A percentile compares a stretch with the other conserved stretches of the same genome.
phyloP scores from a whole-genome alignment of 768 basidiomycete genomes.

The Pleurotus cornucopiae region DNA sequence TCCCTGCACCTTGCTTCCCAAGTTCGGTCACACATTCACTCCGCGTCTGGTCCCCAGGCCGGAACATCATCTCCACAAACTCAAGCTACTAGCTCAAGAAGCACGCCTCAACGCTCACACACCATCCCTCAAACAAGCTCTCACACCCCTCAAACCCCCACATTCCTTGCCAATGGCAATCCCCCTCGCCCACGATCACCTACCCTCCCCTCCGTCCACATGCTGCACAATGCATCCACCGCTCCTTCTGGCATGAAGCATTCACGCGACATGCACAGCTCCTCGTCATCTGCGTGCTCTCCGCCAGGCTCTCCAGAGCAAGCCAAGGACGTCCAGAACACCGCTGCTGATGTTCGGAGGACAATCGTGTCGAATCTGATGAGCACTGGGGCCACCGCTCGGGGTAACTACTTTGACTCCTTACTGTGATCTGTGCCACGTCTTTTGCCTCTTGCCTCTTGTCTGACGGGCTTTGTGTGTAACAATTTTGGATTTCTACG shows the following conservation, averaged over 20 bases:
- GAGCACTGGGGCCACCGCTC: neutral
- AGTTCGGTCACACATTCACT: neutral
- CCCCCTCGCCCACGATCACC: conserved; percentile 7
- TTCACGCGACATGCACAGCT: conserved; percentile 3
- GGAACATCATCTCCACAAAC: neutral
- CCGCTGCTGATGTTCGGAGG: conserved; percentile 4
- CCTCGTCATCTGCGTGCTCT: neutral
- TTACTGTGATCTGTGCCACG: neutral
- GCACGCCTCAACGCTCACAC: neutral
- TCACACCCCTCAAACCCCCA: neutral
- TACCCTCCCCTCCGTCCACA: neutral
- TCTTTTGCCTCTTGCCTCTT: neutral
- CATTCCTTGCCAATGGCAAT: neutral
- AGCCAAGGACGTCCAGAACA: conserved; percentile 1
- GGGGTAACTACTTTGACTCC: conserved; percentile 4
- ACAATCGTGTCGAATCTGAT: conserved; percentile 4
- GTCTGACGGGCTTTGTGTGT: neutral
- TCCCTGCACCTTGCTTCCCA: neutral
- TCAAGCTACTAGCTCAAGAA: neutral
- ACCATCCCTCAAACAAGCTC: neutral
- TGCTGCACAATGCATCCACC: neutral
- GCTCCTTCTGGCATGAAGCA: neutral
- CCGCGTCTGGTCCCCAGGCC: neutral
- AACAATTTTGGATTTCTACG: neutral
- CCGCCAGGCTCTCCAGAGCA: neutral